These are phyloP conservation scores for Botrytis hyacinthi DNA, from an alignment of 2,329 filamentous ascomycete species.

Conservation along the genomic window DNA sequence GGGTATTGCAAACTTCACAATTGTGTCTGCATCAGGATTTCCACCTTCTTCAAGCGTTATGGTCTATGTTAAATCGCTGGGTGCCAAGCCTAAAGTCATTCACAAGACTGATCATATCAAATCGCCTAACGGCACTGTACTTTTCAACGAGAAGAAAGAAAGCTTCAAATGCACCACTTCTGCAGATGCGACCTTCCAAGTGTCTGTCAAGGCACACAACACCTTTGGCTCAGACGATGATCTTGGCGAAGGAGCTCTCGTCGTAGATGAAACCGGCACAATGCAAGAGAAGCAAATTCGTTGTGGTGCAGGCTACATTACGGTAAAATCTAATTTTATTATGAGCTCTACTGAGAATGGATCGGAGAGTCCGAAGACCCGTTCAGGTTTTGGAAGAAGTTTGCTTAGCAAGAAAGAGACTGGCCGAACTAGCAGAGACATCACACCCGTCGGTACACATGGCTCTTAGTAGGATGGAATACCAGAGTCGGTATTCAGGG, in stretches of 20 bases:
- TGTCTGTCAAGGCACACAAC: conserved; percentile 81
- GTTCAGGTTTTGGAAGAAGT: conserved; percentile 47
- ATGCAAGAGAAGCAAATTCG: conserved; percentile 70
- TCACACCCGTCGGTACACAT: conserved; percentile 36
- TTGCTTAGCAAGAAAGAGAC: conserved; percentile 52
- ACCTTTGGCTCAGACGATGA: conserved; percentile 80
- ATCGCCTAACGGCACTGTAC: conserved; percentile 60
- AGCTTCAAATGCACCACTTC: conserved; percentile 75
- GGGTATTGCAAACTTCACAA: conserved; percentile 76
- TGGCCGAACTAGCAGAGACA: conserved; percentile 43
- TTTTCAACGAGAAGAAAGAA: conserved; percentile 64
- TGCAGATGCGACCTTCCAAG: conserved; percentile 80
- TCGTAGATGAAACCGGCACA: conserved; percentile 75
- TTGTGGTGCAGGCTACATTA: conserved; percentile 70
- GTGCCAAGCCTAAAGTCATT: conserved; percentile 71
- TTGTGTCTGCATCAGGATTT: conserved; percentile 77
- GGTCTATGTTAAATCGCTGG: conserved; percentile 66
- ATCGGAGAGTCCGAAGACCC: conserved; percentile 44
- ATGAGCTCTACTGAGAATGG: conserved; percentile 45
- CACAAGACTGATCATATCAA: conserved; percentile 94
- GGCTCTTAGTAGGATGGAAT: neutral
- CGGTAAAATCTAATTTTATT: conserved; percentile 71
- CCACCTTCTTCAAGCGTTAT: conserved; percentile 76
- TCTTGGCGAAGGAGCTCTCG: conserved; percentile 83
- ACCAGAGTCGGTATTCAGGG: neutral